Base-by-base conservation (phyloP, 2,329 filamentous ascomycete genomes). In the Dothideomycetes sp. region DNA sequence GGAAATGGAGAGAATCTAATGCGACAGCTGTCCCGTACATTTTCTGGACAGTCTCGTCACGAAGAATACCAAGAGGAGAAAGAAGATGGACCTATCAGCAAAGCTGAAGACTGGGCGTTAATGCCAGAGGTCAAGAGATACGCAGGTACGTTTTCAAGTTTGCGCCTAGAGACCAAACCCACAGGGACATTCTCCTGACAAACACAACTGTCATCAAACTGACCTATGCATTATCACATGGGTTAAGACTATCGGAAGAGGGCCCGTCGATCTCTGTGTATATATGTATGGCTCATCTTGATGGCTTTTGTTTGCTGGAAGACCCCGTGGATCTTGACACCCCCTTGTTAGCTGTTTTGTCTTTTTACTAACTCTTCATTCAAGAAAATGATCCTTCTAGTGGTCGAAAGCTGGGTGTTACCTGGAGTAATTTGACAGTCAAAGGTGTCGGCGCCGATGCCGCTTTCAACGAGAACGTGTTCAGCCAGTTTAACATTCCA, bases 351-450 rank as follows among this genome's bases (percentile, higher is more conserved):
- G n/a, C n/a, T n/a, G n/a, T n/a, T n/a, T n/a, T n/a, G n/a, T n/a
- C n/a, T n/a, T n/a, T n/a, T n/a, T n/a, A n/a, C n/a, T n/a, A n/a
- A n/a, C n/a, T n/a, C n/a, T n/a, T n/a, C n/a, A n/a, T n/a, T n/a
- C n/a, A n/a, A n/a, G 51, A 62, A 13, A 60, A 62, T 3, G 69
- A 70, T 4, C 66, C 67, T 2, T 61, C 68, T 44, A 70, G 67
- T 19, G 55, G 61, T 7, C 64, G 70, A 25, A 62, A 70, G 50
- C 65, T 82, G 1, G 80, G 80, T 16, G 67, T 84, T 0, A 78
- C 79, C 2, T 84, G 78, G 76, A 67, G 70, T 47, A 65, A 78
- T 44, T 65, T 84, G 25, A 80, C 67, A 0, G 78, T 84, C 16
- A 69, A 78, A 41, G 80, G 74, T 17, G 62, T 75, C 53, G 71